Evolutionary conservation across 2,329 filamentous ascomycete species (phyloP), one percentile per base, ranked within the genome.

Genomic region (Geosmithia flava): DNA sequence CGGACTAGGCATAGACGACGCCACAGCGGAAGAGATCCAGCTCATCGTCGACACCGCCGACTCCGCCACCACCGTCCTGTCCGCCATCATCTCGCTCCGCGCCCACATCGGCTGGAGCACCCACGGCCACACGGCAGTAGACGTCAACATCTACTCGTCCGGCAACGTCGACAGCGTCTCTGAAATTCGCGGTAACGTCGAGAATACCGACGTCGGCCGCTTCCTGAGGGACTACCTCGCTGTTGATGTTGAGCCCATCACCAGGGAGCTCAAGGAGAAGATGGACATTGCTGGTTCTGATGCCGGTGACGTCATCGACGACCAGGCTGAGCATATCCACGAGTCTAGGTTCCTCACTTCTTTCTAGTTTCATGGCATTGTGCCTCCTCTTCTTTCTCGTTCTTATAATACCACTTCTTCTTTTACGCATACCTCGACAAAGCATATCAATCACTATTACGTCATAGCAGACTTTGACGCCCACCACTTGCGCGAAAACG

Each of bases 71-170:
- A 65, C 72, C 3, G 68, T 76, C 2, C 86, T 97, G 60, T 81
- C 89, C 0, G 82, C 87, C 58, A 91, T 98, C 70, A 79, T 97
- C 55, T 95, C 87, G 55, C 76, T 85, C 4, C 80, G 93, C 51
- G 87, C 90, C 1, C 88, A 95, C 59, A 79, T 95, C 42, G 94
- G 93, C 15, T 98, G 93, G 93, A 83, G 79, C 53, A 95, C 90
- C 0, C 91, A 96, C 62, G 93, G 93, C 27, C 93, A 98, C 68
- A 85, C 83, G 19, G 93, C 84, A 47, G 89, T 93, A 7, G 93
- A 98, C 61, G 93, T 98, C 45, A 98, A 98, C 64, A 87, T 98
- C 55, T 98, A 97, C 68, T 84, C 86, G 47, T 90, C 85, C 0
- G 73, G 74, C 44, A 81, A 86, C 3, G 73, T 78, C 0, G 73